Evolutionary conservation across 495 filamentous ascomycete species (phyloP).

Genomic region (Astrothelium macrocarpum): DNA sequence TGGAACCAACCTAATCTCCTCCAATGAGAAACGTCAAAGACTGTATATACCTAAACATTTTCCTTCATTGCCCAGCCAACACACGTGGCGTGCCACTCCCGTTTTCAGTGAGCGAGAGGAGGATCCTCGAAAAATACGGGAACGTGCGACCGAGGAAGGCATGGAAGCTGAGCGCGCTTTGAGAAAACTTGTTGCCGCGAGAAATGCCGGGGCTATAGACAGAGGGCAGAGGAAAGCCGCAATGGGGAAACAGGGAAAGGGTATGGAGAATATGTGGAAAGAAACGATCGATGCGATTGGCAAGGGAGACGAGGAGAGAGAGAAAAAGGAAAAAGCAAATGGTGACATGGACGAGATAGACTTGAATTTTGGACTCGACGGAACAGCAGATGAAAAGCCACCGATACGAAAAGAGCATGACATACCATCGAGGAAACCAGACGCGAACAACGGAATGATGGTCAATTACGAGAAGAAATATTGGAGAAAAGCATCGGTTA

Average conservation of each 20-base stretch:
- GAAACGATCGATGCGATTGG: slow-evolving; percentile 27
- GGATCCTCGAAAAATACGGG: slow-evolving; percentile 62
- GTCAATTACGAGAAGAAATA: slow-evolving; percentile 31
- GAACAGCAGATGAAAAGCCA: slow-evolving; percentile 7
- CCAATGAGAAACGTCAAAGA: slow-evolving; percentile 33
- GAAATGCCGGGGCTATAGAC: slow-evolving; percentile 29
- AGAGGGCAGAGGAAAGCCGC: slow-evolving; percentile 16
- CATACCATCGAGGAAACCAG: slow-evolving; percentile 11
- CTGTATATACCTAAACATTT: slow-evolving; percentile 57
- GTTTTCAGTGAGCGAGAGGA: slow-evolving; percentile 56
- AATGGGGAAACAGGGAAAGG: slow-evolving; percentile 10
- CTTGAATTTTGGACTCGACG: slow-evolving; percentile 14
- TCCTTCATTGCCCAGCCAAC: slow-evolving; percentile 59
- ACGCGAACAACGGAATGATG: slow-evolving; percentile 15
- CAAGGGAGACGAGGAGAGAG: slow-evolving; percentile 27
- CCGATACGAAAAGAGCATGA: slow-evolving; percentile 12
- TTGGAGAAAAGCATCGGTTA: slow-evolving; percentile 23
- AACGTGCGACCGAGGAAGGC: slow-evolving; percentile 63
- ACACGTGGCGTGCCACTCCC: slow-evolving; percentile 61
- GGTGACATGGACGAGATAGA: slow-evolving; percentile 13
- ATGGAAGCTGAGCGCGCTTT: slow-evolving; percentile 64
- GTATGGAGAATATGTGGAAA: slow-evolving; percentile 22
- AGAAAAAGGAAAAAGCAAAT: slow-evolving; percentile 6
- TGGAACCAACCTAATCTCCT: slow-evolving; percentile 44
- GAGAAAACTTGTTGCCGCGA: slow-evolving; percentile 48